These are phyloP conservation scores for Alternaria tenuissima DNA, from an alignment of 2,329 filamentous ascomycete species.

Conservation along the genomic window DNA sequence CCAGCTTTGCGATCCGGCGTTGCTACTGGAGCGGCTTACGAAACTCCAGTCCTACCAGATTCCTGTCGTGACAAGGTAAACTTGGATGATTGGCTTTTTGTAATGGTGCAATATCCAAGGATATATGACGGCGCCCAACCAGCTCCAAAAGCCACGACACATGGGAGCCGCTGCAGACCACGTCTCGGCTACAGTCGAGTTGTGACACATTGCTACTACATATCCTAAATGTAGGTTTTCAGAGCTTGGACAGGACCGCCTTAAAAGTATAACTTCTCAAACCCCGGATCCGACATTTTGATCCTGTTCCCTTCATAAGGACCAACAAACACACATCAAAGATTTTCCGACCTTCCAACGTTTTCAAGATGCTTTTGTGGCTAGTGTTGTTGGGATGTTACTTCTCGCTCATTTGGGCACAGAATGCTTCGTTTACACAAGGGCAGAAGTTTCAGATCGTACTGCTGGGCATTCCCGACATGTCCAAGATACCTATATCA, in stretches of 20 bases:
- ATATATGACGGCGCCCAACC: conserved; percentile 28
- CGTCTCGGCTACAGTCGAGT: neutral
- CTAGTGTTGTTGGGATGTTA: conserved; percentile 17
- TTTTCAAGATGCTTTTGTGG: neutral
- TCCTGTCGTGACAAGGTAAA: neutral
- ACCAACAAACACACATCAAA: neutral
- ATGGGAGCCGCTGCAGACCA: neutral
- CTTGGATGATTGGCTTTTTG: neutral
- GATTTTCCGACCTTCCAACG: neutral
- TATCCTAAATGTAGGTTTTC: neutral
- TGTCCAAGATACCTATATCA: conserved; percentile 36
- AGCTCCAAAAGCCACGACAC: conserved; percentile 15
- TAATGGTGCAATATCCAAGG: conserved; percentile 30
- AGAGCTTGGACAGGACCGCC: neutral
- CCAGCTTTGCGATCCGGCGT: neutral
- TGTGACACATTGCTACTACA: neutral
- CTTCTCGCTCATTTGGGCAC: neutral
- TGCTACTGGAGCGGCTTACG: neutral
- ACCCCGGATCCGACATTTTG: neutral
- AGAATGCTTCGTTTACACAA: conserved; percentile 25
- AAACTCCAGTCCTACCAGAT: neutral
- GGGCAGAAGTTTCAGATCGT: conserved; percentile 45
- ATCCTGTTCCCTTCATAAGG: neutral
- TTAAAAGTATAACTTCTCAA: neutral
- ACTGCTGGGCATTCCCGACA: conserved; percentile 34